phyloP scores from a whole-genome alignment of 192 early-diverging fungal genomes.

The Podila epigama region DNA sequence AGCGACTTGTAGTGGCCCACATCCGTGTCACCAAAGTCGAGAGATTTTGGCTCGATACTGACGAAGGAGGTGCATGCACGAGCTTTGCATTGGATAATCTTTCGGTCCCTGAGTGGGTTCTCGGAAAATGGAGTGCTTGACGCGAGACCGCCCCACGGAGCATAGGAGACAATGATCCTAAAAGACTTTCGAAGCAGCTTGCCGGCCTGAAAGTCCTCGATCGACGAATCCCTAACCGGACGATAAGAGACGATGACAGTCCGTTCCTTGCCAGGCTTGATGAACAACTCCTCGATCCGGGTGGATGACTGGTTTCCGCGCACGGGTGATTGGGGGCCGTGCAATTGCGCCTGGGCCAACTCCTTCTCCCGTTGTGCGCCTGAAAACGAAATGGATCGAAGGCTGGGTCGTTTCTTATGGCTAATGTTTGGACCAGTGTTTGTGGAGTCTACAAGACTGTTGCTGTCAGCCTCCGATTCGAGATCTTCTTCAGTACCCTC shows the following conservation, averaged over 20 bases:
- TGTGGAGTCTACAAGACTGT: slow-evolving; percentile 44
- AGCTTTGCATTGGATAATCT: slow-evolving; percentile 89
- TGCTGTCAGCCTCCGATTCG: slow-evolving; percentile 47
- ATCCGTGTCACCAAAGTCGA: slow-evolving; percentile 97
- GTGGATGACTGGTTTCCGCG: slow-evolving; percentile 55
- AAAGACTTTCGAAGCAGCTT: slow-evolving; percentile 73
- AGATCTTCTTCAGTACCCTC: slow-evolving; percentile 39
- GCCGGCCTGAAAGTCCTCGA: slow-evolving; percentile 74
- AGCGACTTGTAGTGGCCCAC: slow-evolving; percentile 91
- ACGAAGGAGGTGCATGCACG: slow-evolving; percentile 94
- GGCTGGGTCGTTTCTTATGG: slow-evolving; percentile 24
- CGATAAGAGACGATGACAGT: slow-evolving; percentile 82
- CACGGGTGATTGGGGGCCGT: slow-evolving; percentile 28
- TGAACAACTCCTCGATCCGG: slow-evolving; percentile 85
- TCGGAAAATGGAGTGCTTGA: slow-evolving; percentile 41
- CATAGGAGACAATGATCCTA: slow-evolving; percentile 72
- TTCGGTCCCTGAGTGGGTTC: slow-evolving; percentile 63
- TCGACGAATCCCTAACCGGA: slow-evolving; percentile 68
- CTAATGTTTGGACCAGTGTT: neutral
- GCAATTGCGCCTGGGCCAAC: slow-evolving; percentile 45
- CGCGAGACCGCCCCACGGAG: slow-evolving; percentile 20
- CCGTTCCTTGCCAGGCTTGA: slow-evolving; percentile 86
- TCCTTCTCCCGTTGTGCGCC: slow-evolving; percentile 45
- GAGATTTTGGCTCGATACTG: slow-evolving; percentile 78
- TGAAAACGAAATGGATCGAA: slow-evolving; percentile 39